A percentile compares a stretch with the other conserved stretches of the same genome.
phyloP scores from a whole-genome alignment of 768 basidiomycete genomes.

The Lyophyllum shimeji region DNA sequence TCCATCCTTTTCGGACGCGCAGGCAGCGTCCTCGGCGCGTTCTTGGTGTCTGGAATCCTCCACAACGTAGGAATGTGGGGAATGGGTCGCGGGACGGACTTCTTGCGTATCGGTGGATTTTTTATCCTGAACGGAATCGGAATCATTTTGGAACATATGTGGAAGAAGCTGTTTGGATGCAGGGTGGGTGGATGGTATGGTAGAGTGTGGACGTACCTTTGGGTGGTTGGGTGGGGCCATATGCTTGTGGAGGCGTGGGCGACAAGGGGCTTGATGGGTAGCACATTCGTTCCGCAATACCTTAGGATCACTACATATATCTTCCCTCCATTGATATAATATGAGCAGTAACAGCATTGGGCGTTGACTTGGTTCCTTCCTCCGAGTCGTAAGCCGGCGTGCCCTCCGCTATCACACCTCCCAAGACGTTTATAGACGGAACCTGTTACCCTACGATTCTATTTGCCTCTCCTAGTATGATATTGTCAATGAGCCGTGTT shows the following conservation, averaged over 20 bases:
- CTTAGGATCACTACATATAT: slow-evolving; percentile 33
- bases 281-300: slow-evolving; percentile 34
- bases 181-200: slow-evolving; percentile 49
- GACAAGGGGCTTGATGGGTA: slow-evolving; percentile 39
- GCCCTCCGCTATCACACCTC: too few relatives aligned
- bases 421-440: background rate
- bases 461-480: slow-evolving; percentile 62
- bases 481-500: slow-evolving; percentile 92
- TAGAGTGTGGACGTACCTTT: slow-evolving; percentile 49
- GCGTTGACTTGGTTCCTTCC: background rate
- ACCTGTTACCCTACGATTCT: slow-evolving; percentile 31
- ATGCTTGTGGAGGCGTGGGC: slow-evolving; percentile 52
- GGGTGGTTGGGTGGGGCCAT: slow-evolving; percentile 48
- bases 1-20: slow-evolving; percentile 42
- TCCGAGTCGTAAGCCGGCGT: background rate
- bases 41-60: slow-evolving; percentile 57
- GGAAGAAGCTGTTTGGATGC: slow-evolving; percentile 41
- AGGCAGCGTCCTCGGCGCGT: slow-evolving; percentile 56
- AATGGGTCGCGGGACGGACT: slow-evolving; percentile 53
- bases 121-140: slow-evolving; percentile 61
- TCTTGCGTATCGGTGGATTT: slow-evolving; percentile 41
- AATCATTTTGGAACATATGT: slow-evolving; percentile 46
- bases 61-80: slow-evolving; percentile 61
- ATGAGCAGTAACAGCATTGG: background rate
- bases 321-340: slow-evolving; percentile 17